These are phyloP conservation scores for Podospora conica DNA, from an alignment of 495 filamentous ascomycete genomes.

Conservation along the genomic window DNA sequence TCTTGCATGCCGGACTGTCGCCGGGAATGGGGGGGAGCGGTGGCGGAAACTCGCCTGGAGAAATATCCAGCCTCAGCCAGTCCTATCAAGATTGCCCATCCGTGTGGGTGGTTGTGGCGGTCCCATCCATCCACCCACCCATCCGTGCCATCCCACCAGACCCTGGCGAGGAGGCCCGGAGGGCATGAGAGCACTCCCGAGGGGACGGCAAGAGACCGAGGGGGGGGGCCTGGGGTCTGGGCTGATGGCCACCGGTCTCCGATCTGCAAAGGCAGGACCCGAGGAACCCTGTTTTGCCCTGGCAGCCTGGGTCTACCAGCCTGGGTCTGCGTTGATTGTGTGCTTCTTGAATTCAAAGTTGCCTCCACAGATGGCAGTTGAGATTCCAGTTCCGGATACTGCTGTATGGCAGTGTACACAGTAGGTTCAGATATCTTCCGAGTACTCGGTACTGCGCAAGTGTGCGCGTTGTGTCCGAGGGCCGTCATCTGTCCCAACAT, in stretches of 20 bases:
- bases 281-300: constrained; percentile 9
- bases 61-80: too few species aligned
- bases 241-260: constrained; percentile 9
- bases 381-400: background rate
- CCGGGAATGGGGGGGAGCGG: background rate
- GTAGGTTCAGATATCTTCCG: background rate
- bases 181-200: background rate
- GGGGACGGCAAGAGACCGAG: background rate
- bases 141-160: background rate
- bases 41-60: background rate
- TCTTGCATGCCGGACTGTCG: background rate
- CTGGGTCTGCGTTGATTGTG: constrained; percentile 4
- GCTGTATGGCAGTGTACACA: too few species aligned
- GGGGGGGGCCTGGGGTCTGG: background rate
- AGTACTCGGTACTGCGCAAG: too few species aligned
- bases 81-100: too few species aligned
- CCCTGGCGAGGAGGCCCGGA: background rate
- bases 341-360: background rate
- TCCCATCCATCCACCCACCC: too few species aligned
- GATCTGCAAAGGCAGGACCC: constrained; percentile 14
- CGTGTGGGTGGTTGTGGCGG: too few species aligned
- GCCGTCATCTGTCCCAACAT: background rate
- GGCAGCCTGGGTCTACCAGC: too few species aligned
- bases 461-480: background rate
- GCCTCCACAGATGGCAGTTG: background rate